phyloP scores from a whole-genome alignment of 352 stramenopile species.

The Discostella stelligera region DNA sequence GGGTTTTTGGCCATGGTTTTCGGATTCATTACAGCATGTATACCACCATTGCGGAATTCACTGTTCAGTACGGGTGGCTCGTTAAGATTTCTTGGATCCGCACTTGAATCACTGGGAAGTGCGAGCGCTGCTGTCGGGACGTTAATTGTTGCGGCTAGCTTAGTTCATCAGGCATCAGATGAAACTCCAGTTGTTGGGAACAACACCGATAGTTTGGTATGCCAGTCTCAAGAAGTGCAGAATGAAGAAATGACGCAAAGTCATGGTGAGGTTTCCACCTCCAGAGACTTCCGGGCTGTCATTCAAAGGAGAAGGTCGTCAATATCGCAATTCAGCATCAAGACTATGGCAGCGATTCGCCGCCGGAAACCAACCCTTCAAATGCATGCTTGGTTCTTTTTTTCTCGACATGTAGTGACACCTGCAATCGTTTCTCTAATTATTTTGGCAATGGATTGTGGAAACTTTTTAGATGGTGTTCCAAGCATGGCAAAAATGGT shows the following conservation, averaged over 20 bases:
- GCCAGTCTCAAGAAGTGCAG: neutral
- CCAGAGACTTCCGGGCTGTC: slow-evolving; percentile 12
- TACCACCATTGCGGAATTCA: slow-evolving; percentile 58
- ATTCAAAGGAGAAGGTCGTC: slow-evolving; percentile 35
- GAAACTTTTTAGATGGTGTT: slow-evolving; percentile 40
- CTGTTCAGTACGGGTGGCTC: slow-evolving; percentile 56
- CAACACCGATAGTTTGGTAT: neutral
- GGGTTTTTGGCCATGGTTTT: slow-evolving; percentile 60
- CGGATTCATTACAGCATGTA: slow-evolving; percentile 67
- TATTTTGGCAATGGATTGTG: slow-evolving; percentile 64
- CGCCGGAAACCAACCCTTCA: slow-evolving; percentile 32
- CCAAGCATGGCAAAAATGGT: slow-evolving; percentile 64
- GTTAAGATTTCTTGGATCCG: slow-evolving; percentile 64
- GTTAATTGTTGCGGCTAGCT: slow-evolving; percentile 67
- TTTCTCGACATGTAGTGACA: slow-evolving; percentile 54
- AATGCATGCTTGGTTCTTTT: slow-evolving; percentile 67
- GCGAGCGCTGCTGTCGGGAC: slow-evolving; percentile 56
- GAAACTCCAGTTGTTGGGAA: slow-evolving; percentile 9
- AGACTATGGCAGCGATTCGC: slow-evolving; percentile 28
- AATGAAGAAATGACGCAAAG: neutral
- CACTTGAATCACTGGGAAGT: slow-evolving; percentile 59
- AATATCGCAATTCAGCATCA: slow-evolving; percentile 34
- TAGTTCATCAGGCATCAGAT: slow-evolving; percentile 50
- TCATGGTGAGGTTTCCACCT: slow-evolving; percentile 8
- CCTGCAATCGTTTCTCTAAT: slow-evolving; percentile 56